Evolutionary conservation across 257 asterid genomes (phyloP), one percentile per base, ranked within the genome.

Genomic region (Gentiana macrophylla): DNA sequence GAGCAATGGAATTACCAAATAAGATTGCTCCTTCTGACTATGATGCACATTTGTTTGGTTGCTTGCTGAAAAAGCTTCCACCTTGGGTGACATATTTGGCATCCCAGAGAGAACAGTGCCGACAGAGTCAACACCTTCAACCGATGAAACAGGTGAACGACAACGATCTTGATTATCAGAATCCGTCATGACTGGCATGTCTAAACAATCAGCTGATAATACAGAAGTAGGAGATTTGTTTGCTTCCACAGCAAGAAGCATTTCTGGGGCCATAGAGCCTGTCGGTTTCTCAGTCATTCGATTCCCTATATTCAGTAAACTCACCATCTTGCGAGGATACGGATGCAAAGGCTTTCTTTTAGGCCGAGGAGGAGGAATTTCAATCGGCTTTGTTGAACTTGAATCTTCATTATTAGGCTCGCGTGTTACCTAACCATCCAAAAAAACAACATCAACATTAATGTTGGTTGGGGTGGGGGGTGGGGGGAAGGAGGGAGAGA

Each of bases 341-440:
- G 98, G 98, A 68, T 87, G 95, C 82, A 81, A 59, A 0, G 98
- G 98, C 53, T 91, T 91, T 70, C 94, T 84, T 74, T 91, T 91
- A 1, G 98, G 98, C 54, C 98, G 81, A 37, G 98, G 98, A 50
- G 98, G 98, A 34, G 98, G 98, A 53, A 91, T 87, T 60, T 87
- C 98, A 49, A 84, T 77, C 11, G 88, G 74, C 66, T 83, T 79
- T 50, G 50, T 84, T 1, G 78, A 53, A 65, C 49, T 49, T 5
- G 64, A 75, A 68, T 86, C 95, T 33, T 79, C 72, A 4, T 59
- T 62, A 58, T 58, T 73, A 37, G 80, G 65, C 64, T 87, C 95
- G 7, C 96, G 96, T 46, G 70, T 76, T 60, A 91, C 95, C 98
- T 91, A 56, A 62, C 62, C 66, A 67, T 37, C 44, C 53, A 46